A percentile compares a stretch with the other conserved stretches of the same genome.
These are phyloP conservation scores for Cadophora malorum DNA, from an alignment of 2,329 filamentous ascomycete genomes.

Conservation along the genomic window DNA sequence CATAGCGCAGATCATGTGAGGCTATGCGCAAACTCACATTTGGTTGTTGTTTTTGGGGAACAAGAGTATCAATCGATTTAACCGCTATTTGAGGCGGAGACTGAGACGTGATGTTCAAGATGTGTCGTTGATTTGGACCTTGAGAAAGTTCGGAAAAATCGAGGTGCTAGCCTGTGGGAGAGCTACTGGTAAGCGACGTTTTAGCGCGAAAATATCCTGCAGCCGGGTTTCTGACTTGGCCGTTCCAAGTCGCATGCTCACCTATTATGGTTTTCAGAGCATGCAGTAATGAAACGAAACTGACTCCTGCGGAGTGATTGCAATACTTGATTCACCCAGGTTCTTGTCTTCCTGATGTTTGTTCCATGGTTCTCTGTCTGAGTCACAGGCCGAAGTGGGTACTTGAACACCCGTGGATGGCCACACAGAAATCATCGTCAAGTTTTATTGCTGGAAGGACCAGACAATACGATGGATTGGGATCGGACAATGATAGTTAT, in stretches of 20 bases:
- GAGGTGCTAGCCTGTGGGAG: constrained; percentile 2
- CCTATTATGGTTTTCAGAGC: neutral
- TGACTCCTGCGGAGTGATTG: neutral
- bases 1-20: neutral
- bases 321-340: neutral
- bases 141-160: constrained; percentile 8
- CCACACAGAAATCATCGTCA: too few species aligned
- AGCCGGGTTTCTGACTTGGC: neutral
- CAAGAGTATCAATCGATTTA: constrained; percentile 99
- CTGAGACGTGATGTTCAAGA: constrained; percentile 75
- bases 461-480: too few species aligned
- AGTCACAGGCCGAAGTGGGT: too few species aligned
- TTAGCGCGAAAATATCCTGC: constrained; percentile 1
- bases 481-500: too few species aligned
- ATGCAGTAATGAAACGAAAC: neutral
- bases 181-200: neutral
- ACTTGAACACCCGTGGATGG: too few species aligned
- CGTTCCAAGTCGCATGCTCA: neutral
- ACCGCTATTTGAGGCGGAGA: constrained; percentile 96
- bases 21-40: constrained; percentile 38
- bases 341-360: neutral
- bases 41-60: constrained; percentile 52
- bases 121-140: constrained; percentile 1
- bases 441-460: too few species aligned
- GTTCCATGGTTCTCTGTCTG: neutral